A percentile compares a stretch with the other conserved stretches of the same genome.
Conservation (phyloP, 1,284 basidiomycete genomes). For the Naganishia cerealis region DNA sequence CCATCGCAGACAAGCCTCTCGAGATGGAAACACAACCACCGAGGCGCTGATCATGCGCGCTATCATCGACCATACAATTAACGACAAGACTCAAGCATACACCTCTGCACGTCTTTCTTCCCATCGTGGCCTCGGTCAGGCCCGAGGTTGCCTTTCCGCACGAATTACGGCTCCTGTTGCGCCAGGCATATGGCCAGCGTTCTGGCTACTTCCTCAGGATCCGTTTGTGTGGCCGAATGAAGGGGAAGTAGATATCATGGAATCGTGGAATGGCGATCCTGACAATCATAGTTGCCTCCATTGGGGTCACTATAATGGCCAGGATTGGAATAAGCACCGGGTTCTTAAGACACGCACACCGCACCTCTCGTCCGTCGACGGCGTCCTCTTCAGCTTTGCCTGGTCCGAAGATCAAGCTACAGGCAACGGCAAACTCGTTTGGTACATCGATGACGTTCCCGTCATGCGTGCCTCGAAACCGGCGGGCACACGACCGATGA, state of each 20-base stretch:
- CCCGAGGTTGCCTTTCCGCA: constrained; percentile 23
- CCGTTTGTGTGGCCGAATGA: constrained; percentile 29
- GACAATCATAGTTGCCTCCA: constrained; percentile 30
- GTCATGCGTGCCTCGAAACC: constrained; percentile 29
- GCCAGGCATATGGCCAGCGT: constrained; percentile 31
- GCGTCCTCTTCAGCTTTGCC: constrained; percentile 22
- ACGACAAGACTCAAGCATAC: constrained; percentile 9
- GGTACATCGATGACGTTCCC: constrained; percentile 20
- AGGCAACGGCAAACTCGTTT: constrained; percentile 26
- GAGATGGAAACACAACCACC: constrained; percentile 6
- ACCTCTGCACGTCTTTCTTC: constrained; percentile 26
- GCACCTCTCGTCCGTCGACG: neutral
- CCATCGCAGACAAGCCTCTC: neutral
- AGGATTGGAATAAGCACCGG: constrained; percentile 30
- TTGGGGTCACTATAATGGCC: constrained; percentile 28
- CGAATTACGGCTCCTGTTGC: constrained; percentile 27
- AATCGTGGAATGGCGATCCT: constrained; percentile 30
- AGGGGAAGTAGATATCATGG: constrained; percentile 31
- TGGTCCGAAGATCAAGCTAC: constrained; percentile 20
- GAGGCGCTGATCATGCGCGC: constrained; percentile 18
- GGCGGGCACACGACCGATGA: constrained; percentile 23
- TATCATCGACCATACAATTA: constrained; percentile 13
- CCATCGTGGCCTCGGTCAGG: neutral
- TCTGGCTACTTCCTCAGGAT: constrained; percentile 31
- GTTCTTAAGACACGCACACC: constrained; percentile 14